Conservation (phyloP, 768 basidiomycete genomes). For the Cantharellus anzutake region DNA sequence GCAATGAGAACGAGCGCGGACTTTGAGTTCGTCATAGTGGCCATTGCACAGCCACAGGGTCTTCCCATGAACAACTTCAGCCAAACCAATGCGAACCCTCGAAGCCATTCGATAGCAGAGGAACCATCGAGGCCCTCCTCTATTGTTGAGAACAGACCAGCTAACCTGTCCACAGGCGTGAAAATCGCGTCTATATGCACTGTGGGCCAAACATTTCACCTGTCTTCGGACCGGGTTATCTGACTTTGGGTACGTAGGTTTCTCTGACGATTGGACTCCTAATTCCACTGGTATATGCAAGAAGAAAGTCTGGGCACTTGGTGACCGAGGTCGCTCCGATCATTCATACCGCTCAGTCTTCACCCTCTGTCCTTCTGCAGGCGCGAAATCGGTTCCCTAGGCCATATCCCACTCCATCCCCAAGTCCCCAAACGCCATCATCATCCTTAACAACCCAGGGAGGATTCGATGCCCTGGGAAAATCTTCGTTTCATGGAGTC, state of each 20-base stretch:
- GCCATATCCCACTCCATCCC: not conserved
- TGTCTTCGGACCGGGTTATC: not conserved
- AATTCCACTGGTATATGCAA: not conserved
- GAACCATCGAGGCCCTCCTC: not conserved
- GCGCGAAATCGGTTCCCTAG: not conserved
- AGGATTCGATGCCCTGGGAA: not conserved
- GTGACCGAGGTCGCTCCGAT: not conserved
- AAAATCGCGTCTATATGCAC: not conserved
- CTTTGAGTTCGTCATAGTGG: not conserved
- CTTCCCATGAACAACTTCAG: not conserved
- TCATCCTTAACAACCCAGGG: not conserved
- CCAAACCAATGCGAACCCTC: not conserved
- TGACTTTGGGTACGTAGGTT: not conserved
- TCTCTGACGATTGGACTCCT: not conserved
- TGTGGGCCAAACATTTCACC: not conserved
- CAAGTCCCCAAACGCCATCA: not conserved
- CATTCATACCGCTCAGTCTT: not conserved
- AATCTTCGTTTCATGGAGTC: not conserved
- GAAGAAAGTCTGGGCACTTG: not conserved
- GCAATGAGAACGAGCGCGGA: slow-evolving; percentile 58
- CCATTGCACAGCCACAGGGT: not conserved
- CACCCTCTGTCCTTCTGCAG: not conserved
- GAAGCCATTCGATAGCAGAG: not conserved
- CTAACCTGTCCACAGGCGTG: not conserved
- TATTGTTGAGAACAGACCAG: not conserved